Evolutionary conservation across 1,139 yeast species (phyloP).

Genomic region (Candida smagusa): DNA sequence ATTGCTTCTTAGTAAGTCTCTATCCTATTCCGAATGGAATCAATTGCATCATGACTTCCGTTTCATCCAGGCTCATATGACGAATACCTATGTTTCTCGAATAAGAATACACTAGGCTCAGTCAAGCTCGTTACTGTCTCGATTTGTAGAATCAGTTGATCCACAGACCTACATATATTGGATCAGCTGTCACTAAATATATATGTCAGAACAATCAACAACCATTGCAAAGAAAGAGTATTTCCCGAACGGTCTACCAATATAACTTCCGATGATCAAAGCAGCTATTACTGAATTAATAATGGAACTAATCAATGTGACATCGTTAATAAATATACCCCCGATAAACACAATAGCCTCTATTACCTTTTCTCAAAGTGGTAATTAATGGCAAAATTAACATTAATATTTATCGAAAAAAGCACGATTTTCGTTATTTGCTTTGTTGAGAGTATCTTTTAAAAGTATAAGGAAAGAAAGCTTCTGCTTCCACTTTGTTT

Average conservation of each 20-base stretch:
- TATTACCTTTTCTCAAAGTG: slow-evolving; percentile 46
- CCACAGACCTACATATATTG: slow-evolving; percentile 47
- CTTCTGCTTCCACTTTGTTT: slow-evolving; percentile 81
- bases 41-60: too few species aligned
- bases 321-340: slow-evolving; percentile 45
- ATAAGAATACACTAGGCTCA: too few species aligned
- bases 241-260: slow-evolving; percentile 45
- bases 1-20: too few species aligned
- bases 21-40: too few species aligned
- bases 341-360: slow-evolving; percentile 49
- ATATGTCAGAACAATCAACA: slow-evolving; percentile 38
- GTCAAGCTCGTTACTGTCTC: too few species aligned
- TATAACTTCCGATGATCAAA: slow-evolving; percentile 26
- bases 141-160: too few species aligned
- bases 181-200: slow-evolving; percentile 44
- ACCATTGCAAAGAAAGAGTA: slow-evolving; percentile 39
- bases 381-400: slow-evolving; percentile 44
- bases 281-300: slow-evolving; percentile 30
- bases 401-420: slow-evolving; percentile 33
- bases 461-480: slow-evolving; percentile 22
- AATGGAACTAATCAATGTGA: slow-evolving; percentile 33
- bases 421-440: slow-evolving; percentile 2
- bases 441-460: slow-evolving; percentile 9
- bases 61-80: too few species aligned
- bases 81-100: too few species aligned